Evolutionary conservation across 1,284 basidiomycete species (phyloP).

Genomic region (Apiotrichum sp.): DNA sequence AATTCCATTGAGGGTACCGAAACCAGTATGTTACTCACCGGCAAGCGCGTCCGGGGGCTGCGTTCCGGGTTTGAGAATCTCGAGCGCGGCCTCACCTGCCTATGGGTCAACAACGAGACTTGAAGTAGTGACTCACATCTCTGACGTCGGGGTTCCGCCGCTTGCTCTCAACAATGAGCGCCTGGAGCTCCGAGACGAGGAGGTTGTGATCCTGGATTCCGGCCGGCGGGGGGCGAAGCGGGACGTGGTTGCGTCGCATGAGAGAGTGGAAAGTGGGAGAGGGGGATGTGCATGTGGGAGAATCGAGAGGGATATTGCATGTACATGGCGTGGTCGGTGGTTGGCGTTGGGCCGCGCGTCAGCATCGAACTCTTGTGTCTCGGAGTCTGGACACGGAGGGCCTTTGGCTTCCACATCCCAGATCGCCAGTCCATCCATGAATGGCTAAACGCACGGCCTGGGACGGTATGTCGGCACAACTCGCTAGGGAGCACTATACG

Average conservation of each 20-base stretch:
- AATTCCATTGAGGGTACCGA: constrained; percentile 11
- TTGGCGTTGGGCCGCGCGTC: too few relatives aligned
- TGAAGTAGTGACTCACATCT: constrained; percentile 53
- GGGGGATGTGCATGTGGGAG: not conserved
- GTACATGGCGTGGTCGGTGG: too few relatives aligned
- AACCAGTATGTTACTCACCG: constrained; percentile 14
- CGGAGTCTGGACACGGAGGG: too few relatives aligned
- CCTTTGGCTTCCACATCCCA: too few relatives aligned
- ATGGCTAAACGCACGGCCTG: too few relatives aligned
- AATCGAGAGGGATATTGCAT: not conserved
- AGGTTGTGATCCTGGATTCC: constrained; percentile 43
- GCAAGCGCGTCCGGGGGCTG: constrained; percentile 45
- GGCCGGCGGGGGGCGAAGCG: not conserved
- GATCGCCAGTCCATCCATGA: too few relatives aligned
- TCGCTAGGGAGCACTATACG: too few relatives aligned
- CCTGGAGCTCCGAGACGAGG: constrained; percentile 51
- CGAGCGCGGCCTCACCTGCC: constrained; percentile 76
- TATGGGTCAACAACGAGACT: constrained; percentile 3
- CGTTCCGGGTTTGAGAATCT: constrained; percentile 67
- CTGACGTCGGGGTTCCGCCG: constrained; percentile 75
- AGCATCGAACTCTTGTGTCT: too few relatives aligned
- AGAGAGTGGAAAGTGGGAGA: not conserved
- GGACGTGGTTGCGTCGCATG: not conserved
- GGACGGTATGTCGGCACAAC: too few relatives aligned
- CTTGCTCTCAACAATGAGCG: constrained; percentile 70